Conservation (phyloP, 169 alveolate species). For the Cyclospora cayetanensis region DNA sequence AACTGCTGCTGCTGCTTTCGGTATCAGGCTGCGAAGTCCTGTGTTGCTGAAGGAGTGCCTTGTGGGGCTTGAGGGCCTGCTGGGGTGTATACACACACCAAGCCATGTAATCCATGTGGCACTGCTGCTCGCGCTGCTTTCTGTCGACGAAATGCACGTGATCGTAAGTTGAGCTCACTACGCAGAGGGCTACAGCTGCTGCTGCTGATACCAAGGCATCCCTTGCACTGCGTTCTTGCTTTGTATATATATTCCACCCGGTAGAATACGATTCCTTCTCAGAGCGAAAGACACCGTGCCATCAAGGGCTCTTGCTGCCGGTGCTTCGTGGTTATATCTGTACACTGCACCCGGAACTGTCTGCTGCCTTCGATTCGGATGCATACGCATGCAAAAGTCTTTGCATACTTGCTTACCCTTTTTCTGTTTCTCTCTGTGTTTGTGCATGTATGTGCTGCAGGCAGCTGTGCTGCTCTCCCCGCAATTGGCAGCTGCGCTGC, state of each 20-base stretch:
- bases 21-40: neutral
- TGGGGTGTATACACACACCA: constrained; percentile 11
- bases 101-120: neutral
- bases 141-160: neutral
- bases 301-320: no score
- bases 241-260: neutral
- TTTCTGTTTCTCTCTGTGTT: neutral
- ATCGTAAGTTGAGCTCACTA: neutral
- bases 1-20: neutral
- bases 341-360: no score
- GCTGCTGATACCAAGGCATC: neutral
- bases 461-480: neutral
- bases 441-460: neutral
- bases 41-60: neutral
- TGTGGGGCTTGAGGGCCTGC: neutral
- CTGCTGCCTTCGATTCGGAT: no score
- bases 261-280: no score
- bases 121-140: neutral
- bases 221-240: neutral
- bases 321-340: no score
- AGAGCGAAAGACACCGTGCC: no score
- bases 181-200: neutral
- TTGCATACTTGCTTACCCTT: neutral
- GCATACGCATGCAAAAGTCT: no score
- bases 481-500: neutral